Conservation (phyloP, 1,284 basidiomycete species). For the Lentinula novae-zelandiae region DNA sequence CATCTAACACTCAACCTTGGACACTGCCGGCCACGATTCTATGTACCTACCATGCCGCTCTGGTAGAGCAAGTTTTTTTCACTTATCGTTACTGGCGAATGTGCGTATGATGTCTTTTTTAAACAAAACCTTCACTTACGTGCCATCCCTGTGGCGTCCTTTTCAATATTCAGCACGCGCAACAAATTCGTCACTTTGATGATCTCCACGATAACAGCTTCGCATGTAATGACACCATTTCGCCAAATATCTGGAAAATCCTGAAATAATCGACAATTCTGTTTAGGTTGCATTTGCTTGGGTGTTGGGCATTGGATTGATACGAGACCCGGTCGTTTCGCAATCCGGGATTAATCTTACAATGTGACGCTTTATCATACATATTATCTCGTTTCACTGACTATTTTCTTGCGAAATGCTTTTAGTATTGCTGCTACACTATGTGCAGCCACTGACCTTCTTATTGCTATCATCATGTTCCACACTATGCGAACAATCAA, state of each 20-base stretch:
- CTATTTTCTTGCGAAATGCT: not conserved
- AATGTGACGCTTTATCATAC: not conserved
- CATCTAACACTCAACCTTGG: not conserved
- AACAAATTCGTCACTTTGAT: slow-evolving; percentile 5
- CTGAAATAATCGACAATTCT: not conserved
- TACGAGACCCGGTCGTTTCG: not conserved
- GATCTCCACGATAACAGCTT: not conserved
- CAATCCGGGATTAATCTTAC: not conserved
- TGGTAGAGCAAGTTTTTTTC: slow-evolving; percentile 8
- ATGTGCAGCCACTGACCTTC: slow-evolving; percentile 11
- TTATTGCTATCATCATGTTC: slow-evolving; percentile 6
- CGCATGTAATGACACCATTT: slow-evolving; percentile 1
- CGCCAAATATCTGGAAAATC: not conserved
- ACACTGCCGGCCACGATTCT: slow-evolving; percentile 2
- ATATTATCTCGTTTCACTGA: not conserved
- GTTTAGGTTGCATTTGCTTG: slow-evolving; percentile 3
- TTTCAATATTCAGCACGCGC: slow-evolving; percentile 1
- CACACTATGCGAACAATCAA: not conserved
- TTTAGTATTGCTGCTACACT: slow-evolving; percentile 2
- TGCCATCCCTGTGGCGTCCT: no score
- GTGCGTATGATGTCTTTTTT: not conserved
- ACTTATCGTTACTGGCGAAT: slow-evolving; percentile 9
- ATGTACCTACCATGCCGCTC: slow-evolving; percentile 3
- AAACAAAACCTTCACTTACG: not conserved
- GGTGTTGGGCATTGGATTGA: not conserved